Evolutionary conservation across 768 basidiomycete species (phyloP).

Genomic region (Symmetrospora coprosmae): DNA sequence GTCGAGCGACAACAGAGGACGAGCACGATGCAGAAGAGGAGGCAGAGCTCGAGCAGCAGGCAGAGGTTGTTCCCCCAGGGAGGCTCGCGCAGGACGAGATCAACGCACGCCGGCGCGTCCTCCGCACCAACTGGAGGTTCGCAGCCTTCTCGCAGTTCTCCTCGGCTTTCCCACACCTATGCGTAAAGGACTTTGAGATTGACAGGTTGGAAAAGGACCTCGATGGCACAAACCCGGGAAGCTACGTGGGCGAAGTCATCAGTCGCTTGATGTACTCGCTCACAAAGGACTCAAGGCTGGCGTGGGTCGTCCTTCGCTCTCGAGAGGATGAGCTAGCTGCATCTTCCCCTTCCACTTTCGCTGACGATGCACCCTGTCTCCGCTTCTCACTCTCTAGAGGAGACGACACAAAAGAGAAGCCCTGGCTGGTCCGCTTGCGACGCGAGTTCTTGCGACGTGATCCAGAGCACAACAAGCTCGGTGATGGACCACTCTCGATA

Average conservation of each 20-base stretch:
- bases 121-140: conserved; percentile 11
- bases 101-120: background rate
- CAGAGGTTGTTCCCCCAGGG: too few relatives aligned
- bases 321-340: too few relatives aligned
- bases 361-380: too few relatives aligned
- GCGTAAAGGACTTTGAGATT: conserved; percentile 17
- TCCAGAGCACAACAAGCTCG: conserved; percentile 11
- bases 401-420: too few relatives aligned
- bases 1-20: background rate
- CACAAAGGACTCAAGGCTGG: conserved; percentile 10
- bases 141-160: conserved; percentile 19
- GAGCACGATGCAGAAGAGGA: background rate
- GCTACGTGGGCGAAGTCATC: conserved; percentile 13
- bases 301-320: conserved; percentile 1
- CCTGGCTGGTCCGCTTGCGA: conserved; percentile 13
- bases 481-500: conserved; percentile 13
- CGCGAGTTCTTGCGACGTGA: conserved; percentile 11
- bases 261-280: conserved; percentile 13
- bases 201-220: conserved; percentile 15
- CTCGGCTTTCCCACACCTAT: conserved; percentile 6
- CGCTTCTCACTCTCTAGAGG: too few relatives aligned
- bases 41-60: background rate
- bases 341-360: too few relatives aligned
- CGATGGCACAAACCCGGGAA: conserved; percentile 5
- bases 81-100: background rate